Conservation (phyloP, 2,329 filamentous ascomycete genomes). For the Botryosphaeria agaves region DNA sequence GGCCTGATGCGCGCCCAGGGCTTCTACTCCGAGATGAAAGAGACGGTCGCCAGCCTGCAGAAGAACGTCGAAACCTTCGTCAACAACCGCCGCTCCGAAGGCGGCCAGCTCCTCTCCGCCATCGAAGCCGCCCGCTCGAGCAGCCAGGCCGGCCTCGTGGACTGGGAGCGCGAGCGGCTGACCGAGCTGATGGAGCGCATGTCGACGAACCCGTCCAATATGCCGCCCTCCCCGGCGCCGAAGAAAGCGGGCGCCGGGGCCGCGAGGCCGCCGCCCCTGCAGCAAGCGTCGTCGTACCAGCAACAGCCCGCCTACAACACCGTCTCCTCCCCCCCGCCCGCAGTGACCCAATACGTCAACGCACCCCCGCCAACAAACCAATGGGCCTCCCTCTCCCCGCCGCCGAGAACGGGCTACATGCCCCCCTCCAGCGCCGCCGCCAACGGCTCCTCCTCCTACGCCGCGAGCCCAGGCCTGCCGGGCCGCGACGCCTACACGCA, state of each 20-base stretch:
- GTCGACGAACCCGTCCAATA: conserved; percentile 51
- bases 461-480: no score
- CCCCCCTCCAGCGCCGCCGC: conserved; percentile 3
- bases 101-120: conserved; percentile 70
- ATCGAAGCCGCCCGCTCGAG: conserved; percentile 66
- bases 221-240: conserved; percentile 12
- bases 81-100: conserved; percentile 82
- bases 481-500: conserved; percentile 5
- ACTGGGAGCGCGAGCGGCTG: conserved; percentile 71
- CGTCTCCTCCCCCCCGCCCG: conserved; percentile 24
- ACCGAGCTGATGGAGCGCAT: conserved; percentile 89
- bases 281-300: conserved; percentile 23
- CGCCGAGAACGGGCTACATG: conserved; percentile 1
- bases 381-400: conserved; percentile 2
- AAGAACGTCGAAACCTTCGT: conserved; percentile 97
- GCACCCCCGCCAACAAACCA: conserved; percentile 6
- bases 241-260: conserved; percentile 15
- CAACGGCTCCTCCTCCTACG: conserved; percentile 5
- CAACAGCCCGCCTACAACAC: conserved; percentile 34
- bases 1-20: conserved; percentile 75
- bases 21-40: conserved; percentile 92
- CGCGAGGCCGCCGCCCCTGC: conserved; percentile 24
- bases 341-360: conserved; percentile 7
- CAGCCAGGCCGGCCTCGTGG: conserved; percentile 42
- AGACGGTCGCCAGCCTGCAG: conserved; percentile 77